Conservation (phyloP, 2,329 filamentous ascomycete genomes). For the Alternaria dauci region DNA sequence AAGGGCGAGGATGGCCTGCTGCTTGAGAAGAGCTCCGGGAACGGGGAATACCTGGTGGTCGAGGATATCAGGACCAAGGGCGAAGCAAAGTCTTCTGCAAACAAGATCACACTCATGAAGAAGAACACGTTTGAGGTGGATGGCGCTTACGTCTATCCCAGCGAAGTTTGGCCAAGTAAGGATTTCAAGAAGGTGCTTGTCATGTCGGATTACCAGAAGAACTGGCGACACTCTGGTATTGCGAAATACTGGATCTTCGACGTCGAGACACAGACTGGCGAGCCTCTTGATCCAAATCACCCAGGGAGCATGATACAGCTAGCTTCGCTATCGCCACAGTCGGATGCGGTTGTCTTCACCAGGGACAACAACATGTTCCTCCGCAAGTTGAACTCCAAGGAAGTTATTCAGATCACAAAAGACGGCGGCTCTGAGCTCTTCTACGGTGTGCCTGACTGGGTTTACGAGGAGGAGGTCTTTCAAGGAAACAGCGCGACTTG, state of each 20-base stretch:
- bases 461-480: conserved; percentile 90
- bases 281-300: conserved; percentile 78
- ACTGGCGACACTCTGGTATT: conserved; percentile 90
- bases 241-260: conserved; percentile 92
- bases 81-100: conserved; percentile 51
- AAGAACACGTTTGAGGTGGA: conserved; percentile 67
- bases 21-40: conserved; percentile 71
- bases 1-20: conserved; percentile 84
- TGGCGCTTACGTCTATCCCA: conserved; percentile 64
- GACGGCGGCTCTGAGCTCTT: conserved; percentile 91
- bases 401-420: conserved; percentile 76
- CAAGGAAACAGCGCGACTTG: conserved; percentile 82
- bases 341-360: conserved; percentile 89
- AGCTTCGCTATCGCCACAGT: conserved; percentile 87
- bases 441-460: conserved; percentile 97
- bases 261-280: conserved; percentile 77
- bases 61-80: conserved; percentile 76
- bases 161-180: conserved; percentile 75
- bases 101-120: conserved; percentile 79
- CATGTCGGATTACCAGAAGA: conserved; percentile 73
- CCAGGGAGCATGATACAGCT: conserved; percentile 76
- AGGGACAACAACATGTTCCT: conserved; percentile 90
- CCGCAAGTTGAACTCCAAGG: conserved; percentile 68
- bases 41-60: conserved; percentile 79
- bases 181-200: conserved; percentile 87